Percentiles rank a stretch among this genome's conserved stretches.
These are phyloP conservation scores for Hortiboletus campestris DNA, from an alignment of 768 basidiomycete genomes.

Conservation along the genomic window DNA sequence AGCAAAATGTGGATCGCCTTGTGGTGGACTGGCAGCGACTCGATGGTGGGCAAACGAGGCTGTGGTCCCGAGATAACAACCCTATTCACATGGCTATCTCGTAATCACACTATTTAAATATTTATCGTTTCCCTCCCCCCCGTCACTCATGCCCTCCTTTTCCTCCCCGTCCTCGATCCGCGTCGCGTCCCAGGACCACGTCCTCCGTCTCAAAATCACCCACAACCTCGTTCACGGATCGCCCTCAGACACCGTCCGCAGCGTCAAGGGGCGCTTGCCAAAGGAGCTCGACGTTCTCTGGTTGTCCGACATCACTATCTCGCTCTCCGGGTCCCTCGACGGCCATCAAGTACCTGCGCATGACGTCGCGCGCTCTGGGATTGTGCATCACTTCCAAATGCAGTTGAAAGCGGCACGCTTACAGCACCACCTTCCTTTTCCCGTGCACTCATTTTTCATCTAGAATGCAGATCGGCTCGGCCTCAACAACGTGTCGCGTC, in stretches of 20 bases:
- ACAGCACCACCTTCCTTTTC: background rate
- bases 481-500: conserved; percentile 54
- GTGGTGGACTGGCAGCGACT: conserved; percentile 6
- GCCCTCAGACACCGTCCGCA: conserved; percentile 30
- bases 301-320: conserved; percentile 48
- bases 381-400: conserved; percentile 46
- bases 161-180: conserved; percentile 35
- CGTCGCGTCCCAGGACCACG: conserved; percentile 42
- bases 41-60: conserved; percentile 28
- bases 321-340: conserved; percentile 55
- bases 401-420: conserved; percentile 49
- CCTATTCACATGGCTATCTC: conserved; percentile 28
- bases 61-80: conserved; percentile 30
- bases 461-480: conserved; percentile 64
- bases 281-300: conserved; percentile 48
- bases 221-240: conserved; percentile 41
- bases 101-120: conserved; percentile 20
- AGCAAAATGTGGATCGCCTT: conserved; percentile 12
- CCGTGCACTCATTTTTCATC: conserved; percentile 12
- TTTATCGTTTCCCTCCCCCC: conserved; percentile 1
- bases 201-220: conserved; percentile 44
- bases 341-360: conserved; percentile 37
- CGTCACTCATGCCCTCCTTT: conserved; percentile 33
- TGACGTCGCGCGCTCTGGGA: conserved; percentile 47
- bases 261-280: conserved; percentile 35